Evolutionary conservation across 768 basidiomycete species (phyloP).

Genomic region (Omphalotus guepiniiformis): DNA sequence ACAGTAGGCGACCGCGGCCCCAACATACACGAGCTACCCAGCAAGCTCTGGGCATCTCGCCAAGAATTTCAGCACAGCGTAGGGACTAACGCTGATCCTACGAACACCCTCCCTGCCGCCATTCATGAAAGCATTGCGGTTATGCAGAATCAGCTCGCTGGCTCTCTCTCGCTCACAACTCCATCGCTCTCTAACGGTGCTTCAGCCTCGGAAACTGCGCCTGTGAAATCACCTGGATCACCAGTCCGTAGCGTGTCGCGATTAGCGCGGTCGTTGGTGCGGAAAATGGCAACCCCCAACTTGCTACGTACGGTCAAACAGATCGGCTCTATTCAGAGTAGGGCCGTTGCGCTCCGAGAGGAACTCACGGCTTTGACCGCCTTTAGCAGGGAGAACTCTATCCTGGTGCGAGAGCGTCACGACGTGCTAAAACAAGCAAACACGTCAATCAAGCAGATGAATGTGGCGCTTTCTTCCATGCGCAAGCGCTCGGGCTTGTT

Average conservation of each 20-base stretch:
- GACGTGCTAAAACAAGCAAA: background rate
- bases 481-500: background rate
- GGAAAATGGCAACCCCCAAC: background rate
- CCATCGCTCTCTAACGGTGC: background rate
- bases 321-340: background rate
- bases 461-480: background rate
- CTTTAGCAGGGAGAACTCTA: too few species aligned
- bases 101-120: background rate
- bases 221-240: background rate
- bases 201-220: background rate
- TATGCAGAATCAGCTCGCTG: conserved; percentile 3
- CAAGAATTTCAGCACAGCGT: conserved; percentile 5
- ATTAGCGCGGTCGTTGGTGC: background rate
- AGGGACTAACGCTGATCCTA: background rate
- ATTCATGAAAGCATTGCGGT: conserved; percentile 4
- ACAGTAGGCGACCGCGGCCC: conserved; percentile 7
- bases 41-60: conserved; percentile 9
- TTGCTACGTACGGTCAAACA: background rate
- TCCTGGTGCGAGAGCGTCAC: background rate
- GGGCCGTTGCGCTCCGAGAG: background rate
- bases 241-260: background rate
- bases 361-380: background rate
- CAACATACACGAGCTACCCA: conserved; percentile 4
- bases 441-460: background rate
- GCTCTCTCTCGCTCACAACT: background rate